Evolutionary conservation across 345 rosid species (phyloP).

Genomic region (Rhodomyrtus tomentosa): DNA sequence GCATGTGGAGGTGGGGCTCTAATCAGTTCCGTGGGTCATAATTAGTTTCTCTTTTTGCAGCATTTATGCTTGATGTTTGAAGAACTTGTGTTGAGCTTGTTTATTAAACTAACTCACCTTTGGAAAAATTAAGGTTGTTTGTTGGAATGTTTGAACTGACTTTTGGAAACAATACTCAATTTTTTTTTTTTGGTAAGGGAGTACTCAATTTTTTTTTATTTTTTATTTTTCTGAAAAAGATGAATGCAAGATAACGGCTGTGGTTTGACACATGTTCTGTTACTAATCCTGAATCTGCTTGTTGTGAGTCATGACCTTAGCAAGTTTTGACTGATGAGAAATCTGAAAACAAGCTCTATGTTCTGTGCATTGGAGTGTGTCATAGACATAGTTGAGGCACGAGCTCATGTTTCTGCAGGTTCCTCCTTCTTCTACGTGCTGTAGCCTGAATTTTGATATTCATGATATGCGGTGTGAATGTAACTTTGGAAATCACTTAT

Average conservation of each 20-base stretch:
- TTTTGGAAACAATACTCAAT: background rate
- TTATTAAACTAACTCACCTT: background rate
- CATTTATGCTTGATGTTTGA: background rate
- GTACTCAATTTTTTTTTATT: too few species aligned
- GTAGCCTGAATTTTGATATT: background rate
- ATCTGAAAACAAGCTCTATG: background rate
- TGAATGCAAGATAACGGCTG: background rate
- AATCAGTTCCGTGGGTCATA: background rate
- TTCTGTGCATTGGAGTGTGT: background rate
- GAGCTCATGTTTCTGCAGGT: background rate
- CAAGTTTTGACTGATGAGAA: background rate
- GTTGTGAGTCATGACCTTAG: background rate
- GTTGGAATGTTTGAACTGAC: background rate
- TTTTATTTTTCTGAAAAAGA: background rate
- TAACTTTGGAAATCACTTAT: background rate
- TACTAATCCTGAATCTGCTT: background rate
- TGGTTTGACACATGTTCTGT: background rate
- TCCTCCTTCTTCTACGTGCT: background rate
- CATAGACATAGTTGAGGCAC: background rate
- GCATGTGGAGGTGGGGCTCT: background rate
- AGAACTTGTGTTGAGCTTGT: background rate
- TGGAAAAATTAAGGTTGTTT: background rate
- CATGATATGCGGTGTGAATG: background rate
- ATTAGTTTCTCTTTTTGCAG: background rate
- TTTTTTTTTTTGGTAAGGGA: too few species aligned